Evolutionary conservation across 345 rosid genomes (phyloP).

Genomic region (Salix purpurea): DNA sequence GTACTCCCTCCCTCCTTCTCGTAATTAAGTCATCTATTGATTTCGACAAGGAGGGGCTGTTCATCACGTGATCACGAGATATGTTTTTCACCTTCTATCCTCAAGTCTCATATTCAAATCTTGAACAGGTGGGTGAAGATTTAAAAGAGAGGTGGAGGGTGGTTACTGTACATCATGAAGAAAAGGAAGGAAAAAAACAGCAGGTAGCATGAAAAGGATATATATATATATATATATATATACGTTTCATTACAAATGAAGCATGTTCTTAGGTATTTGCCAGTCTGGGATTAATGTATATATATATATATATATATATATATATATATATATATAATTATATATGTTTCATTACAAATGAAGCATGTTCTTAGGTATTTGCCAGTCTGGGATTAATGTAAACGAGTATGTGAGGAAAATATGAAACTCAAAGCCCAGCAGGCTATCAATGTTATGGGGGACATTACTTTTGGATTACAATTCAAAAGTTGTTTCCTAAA

Average conservation of each 20-base stretch:
- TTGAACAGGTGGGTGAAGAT: not conserved
- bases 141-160: too few species aligned
- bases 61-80: not conserved
- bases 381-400: too few species aligned
- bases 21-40: not conserved
- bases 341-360: not conserved
- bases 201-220: not conserved
- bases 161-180: too few species aligned
- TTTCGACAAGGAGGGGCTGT: not conserved
- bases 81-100: not conserved
- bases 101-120: not conserved
- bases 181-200: too few species aligned
- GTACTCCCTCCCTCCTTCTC: constrained; percentile 5
- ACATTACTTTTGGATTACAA: too few species aligned
- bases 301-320: not conserved
- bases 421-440: not conserved
- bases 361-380: not conserved
- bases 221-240: not conserved
- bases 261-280: not conserved
- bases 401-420: not conserved
- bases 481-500: too few species aligned
- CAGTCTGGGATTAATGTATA: too few species aligned
- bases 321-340: not conserved
- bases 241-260: not conserved
- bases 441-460: too few species aligned